Evolutionary conservation across 257 asterid species (phyloP).

Genomic region (Solanum bulbocastanum): DNA sequence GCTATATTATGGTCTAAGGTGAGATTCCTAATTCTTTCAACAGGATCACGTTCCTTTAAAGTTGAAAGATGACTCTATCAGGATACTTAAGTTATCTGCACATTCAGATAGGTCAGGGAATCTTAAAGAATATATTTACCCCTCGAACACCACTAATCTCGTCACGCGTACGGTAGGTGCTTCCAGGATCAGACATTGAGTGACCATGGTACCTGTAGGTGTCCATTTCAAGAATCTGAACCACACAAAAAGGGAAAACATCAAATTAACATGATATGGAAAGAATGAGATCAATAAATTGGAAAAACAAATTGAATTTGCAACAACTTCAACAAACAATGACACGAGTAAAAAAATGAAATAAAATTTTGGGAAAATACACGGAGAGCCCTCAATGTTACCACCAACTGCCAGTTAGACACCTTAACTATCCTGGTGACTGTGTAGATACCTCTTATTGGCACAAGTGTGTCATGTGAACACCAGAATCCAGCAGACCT

Average conservation of each 20-base stretch:
- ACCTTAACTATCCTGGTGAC: not conserved
- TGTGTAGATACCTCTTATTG: not conserved
- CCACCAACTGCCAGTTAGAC: not conserved
- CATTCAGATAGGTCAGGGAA: not conserved
- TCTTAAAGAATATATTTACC: slow-evolving; percentile 26
- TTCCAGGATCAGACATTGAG: slow-evolving; percentile 99
- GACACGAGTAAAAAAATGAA: not conserved
- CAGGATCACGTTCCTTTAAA: slow-evolving; percentile 86
- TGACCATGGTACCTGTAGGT: slow-evolving; percentile 96
- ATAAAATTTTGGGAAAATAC: not conserved
- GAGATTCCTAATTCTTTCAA: slow-evolving; percentile 86
- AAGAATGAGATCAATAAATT: not conserved
- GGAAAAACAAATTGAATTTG: not conserved
- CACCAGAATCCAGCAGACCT: not conserved
- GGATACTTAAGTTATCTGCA: not conserved
- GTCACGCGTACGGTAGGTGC: slow-evolving; percentile 96
- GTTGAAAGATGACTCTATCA: not conserved
- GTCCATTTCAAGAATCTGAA: slow-evolving; percentile 98
- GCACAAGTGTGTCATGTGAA: not conserved
- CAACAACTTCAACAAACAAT: not conserved
- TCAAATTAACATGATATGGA: not conserved
- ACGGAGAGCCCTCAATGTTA: not conserved
- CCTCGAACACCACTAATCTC: slow-evolving; percentile 85
- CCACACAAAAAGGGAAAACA: slow-evolving; percentile 3
- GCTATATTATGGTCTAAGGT: slow-evolving; percentile 64